Percentiles rank a stretch among this genome's conserved stretches.
These are phyloP conservation scores for Didymella exigua DNA, from an alignment of 2,329 filamentous ascomycete genomes.

Conservation along the genomic window DNA sequence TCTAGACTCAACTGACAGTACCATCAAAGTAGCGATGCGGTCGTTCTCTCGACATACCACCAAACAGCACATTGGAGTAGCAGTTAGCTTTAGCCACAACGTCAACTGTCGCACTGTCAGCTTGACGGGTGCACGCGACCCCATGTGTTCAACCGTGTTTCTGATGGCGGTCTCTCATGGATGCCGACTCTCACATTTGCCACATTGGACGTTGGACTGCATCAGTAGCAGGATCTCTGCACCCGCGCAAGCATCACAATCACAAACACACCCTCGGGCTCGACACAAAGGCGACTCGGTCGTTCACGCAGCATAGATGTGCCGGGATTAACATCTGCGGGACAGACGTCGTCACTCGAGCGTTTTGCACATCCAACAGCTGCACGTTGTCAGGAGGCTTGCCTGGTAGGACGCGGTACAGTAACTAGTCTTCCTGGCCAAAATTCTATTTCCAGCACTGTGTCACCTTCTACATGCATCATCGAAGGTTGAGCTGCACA, in stretches of 20 bases:
- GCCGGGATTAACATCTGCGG: no score
- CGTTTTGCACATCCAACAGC: not conserved
- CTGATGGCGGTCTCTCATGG: not conserved
- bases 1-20: not conserved
- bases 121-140: constrained; percentile 1
- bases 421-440: not conserved
- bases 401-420: constrained; percentile 6
- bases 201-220: not conserved
- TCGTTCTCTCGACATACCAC: not conserved
- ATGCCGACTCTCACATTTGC: not conserved
- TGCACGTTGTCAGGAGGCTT: not conserved
- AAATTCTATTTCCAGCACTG: constrained; percentile 14
- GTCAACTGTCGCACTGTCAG: not conserved
- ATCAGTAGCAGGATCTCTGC: not conserved
- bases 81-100: not conserved
- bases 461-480: constrained; percentile 17
- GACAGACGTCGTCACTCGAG: not conserved
- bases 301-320: no score
- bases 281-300: no score
- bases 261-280: not conserved
- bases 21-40: not conserved
- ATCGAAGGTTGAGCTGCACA: constrained; percentile 16
- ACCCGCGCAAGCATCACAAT: not conserved
- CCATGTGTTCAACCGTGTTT: constrained; percentile 1
- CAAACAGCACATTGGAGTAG: not conserved